Percentiles rank a stretch among this genome's conserved stretches.
phyloP scores from a whole-genome alignment of 2,329 filamentous ascomycete species.

The Phialemoniopsis sp. region DNA sequence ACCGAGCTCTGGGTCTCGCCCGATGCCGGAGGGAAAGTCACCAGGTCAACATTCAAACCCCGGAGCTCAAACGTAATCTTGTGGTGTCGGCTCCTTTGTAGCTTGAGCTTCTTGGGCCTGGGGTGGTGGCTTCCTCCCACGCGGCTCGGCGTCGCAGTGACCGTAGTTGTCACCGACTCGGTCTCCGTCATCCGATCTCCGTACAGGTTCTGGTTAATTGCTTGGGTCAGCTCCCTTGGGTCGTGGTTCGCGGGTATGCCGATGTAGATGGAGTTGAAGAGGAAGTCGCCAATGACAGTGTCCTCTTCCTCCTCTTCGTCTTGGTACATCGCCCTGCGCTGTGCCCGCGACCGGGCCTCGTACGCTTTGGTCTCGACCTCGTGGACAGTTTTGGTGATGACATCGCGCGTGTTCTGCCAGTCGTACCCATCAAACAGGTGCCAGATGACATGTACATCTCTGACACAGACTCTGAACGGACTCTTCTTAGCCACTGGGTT shows the following conservation, averaged over 20 bases:
- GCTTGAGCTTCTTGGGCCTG: constrained; percentile 57
- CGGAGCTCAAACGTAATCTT: constrained; percentile 94
- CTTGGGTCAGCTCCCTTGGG: constrained; percentile 72
- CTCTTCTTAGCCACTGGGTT: constrained; percentile 54
- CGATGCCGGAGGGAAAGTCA: constrained; percentile 70
- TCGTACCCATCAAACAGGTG: constrained; percentile 98
- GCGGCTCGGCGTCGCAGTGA: constrained; percentile 53
- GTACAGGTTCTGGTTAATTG: constrained; percentile 85
- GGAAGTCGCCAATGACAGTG: constrained; percentile 85
- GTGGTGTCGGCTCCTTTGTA: constrained; percentile 83
- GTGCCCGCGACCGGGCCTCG: constrained; percentile 61
- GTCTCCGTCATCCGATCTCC: constrained; percentile 78
- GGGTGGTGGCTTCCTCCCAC: constrained; percentile 32
- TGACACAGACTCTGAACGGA: constrained; percentile 72
- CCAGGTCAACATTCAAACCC: constrained; percentile 76
- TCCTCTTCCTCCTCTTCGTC: constrained; percentile 78
- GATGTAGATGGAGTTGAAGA: constrained; percentile 99
- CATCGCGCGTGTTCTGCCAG: constrained; percentile 82
- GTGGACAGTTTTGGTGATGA: constrained; percentile 83
- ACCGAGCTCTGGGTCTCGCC: constrained; percentile 85
- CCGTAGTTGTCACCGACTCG: constrained; percentile 77
- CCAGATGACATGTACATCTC: constrained; percentile 93
- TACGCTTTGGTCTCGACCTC: constrained; percentile 80
- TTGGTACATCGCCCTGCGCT: constrained; percentile 51
- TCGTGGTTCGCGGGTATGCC: constrained; percentile 84